Evolutionary conservation across 306 rosid species (phyloP), one percentile per base, ranked within the genome.

Genomic region (Luffa acutangula): DNA sequence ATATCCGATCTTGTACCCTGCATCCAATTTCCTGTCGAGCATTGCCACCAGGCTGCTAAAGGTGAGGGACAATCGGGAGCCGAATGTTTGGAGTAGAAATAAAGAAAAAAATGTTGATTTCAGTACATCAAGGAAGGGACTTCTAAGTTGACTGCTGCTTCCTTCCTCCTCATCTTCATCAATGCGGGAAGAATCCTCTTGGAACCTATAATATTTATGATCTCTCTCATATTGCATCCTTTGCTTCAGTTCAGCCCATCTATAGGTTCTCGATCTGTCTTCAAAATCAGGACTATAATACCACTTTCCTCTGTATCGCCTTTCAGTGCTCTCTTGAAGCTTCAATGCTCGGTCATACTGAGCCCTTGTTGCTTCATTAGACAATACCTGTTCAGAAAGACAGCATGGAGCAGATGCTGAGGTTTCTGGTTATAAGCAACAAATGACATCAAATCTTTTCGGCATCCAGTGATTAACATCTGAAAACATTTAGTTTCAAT

Each of bases 41-140:
- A 95, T 84, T 9, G 93, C 98, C 79, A 75, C 79, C 80, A 92
- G 76, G 82, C 94, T 79, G 80, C 98, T 95, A 73, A 88, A 88
- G 76, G 93, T 86, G 63, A 94, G 97, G 46, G 93, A 91, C 57
- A 91, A 64, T 17, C 57, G 75, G 78, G 94, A 82, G 62, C 98
- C 98, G 54, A 89, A 83, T 0, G 90, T 89, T 56, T 85, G 92
- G 76, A 91, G 77, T 81, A 94, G 82, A 39, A 94, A 82, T 20
- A 94, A 57, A 7, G 89, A 87, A 70, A 94, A 17, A 58, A 94
- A 91, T 62, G 91, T 87, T 31, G 92, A 87, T 86, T 85, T 78
- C 77, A 92, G 87, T 15, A 92, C 93, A 85, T 89, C 89, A 17
- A 66, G 41, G 77, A 92, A 92, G 48, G 97, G 84, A 48, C 89